Evolutionary conservation across 164 flowering plant species (phyloP), one percentile per base, ranked within the genome.

Genomic region (Stephania cephalantha): DNA sequence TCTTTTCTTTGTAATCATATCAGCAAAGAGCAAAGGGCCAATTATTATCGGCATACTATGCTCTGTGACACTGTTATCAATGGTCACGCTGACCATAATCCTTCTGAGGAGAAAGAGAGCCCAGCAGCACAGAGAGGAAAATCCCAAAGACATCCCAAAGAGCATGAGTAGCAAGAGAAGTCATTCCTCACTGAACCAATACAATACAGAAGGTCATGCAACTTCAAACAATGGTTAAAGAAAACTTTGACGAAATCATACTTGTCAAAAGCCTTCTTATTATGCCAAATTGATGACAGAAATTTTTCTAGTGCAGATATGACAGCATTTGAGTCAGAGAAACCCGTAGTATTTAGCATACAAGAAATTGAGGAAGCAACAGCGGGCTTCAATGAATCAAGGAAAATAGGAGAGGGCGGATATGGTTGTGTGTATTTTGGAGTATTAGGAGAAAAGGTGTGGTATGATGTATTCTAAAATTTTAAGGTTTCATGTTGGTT

Each of bases 361-460:
- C 84, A 85, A 55, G 88, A 86, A 74, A 80, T 90, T 29, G 89
- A 82, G 80, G 86, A 85, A 63, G 89, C 91, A 42, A 88, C 91
- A 11, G 72, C 29, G 50, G 64, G 78, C 73, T 90, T 86, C 71
- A 85, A 85, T 63, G 87, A 86, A 74, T 73, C 82, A 15, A 85
- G 82, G 78, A 85, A 77, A 78, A 86, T 88, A 50, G 94, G 91
- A 71, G 81, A 81, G 69, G 94, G 91, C 13, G 91, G 89, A 67
- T 90, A 86, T 79, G 94, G 90, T 22, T 79, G 79, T 64, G 94
- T 90, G 44, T 90, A 88, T 81, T 81, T 73, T 75, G 94, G 91
- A 67, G 66, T 81, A 11, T 35, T 88, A 63, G 83, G 86, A 71
- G 80, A 79, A 31, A 79, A 84, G 88, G 94, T 88, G 78, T 46